Evolutionary conservation across 345 rosid species (phyloP), one percentile per base, ranked within the genome.

Genomic region (Eucalyptus sp.): DNA sequence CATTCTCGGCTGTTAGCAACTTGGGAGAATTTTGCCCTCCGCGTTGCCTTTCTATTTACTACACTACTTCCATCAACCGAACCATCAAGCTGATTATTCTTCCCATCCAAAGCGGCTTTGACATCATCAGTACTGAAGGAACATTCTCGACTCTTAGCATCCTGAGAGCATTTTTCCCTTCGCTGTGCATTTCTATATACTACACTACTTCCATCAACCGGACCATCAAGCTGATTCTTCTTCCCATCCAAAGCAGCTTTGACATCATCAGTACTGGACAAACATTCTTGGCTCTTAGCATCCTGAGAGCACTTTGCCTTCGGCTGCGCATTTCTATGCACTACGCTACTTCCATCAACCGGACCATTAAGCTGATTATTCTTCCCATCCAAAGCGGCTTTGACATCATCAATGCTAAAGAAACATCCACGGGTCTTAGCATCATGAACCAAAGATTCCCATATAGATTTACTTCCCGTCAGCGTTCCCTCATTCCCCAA

Each of bases 341-440:
- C 62, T 10, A 25, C n/a, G 1, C 66, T 60, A 60, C 66, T 11
- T 60, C 66, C 66, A 60, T 27, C 14, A 25, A 60, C 66, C 2
- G 66, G 66, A 60, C n/a, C n/a, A 27, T 84, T n/a, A 41, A 24
- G 6, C 33, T 43, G 31, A 44, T 10, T 44, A 12, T 84, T 84
- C 86, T 84, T 84, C 46, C 51, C 27, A 15, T 44, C 86, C n/a
- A 84, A 10, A 50, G 43, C 20, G 16, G 86, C 87, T 85, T 54
- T 50, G 54, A 31, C 88, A 43, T 86, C 89, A 44, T 88, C 86
- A 85, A 52, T 88, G 50, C 90, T 86, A 54, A 80, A 91, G 89
- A 86, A 89, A 89, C 92, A 89, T 18, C 85, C 33, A 7, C 90
- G 90, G 3, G n/a, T 49, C 91, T 91, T 91, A 25, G 91, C 89